Conservation (phyloP, 768 basidiomycete species). For the Boletus reticuloceps region DNA sequence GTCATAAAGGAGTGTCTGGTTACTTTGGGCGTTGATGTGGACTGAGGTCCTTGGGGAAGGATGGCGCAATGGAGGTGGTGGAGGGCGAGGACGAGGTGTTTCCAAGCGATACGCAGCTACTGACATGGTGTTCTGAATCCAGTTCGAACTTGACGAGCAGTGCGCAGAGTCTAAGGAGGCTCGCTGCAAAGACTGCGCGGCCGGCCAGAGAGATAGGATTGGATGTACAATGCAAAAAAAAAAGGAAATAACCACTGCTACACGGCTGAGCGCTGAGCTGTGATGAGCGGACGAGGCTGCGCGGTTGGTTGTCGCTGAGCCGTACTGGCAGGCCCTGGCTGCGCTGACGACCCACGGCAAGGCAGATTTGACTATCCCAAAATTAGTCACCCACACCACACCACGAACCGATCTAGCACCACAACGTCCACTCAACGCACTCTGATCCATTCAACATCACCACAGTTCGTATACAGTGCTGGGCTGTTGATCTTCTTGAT, state of each 20-base stretch:
- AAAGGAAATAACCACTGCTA: slow-evolving; percentile 2
- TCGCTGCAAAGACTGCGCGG: slow-evolving; percentile 5
- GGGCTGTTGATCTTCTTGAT: not conserved
- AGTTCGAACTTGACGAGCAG: slow-evolving; percentile 29
- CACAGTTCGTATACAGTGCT: too few species aligned
- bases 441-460: not conserved
- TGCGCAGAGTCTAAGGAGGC: not conserved
- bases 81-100: slow-evolving; percentile 55
- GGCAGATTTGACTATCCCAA: slow-evolving; percentile 17
- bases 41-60: slow-evolving; percentile 45
- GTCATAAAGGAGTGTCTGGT: slow-evolving; percentile 73
- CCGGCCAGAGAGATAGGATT: slow-evolving; percentile 12
- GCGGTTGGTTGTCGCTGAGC: slow-evolving; percentile 26
- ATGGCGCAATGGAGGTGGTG: slow-evolving; percentile 58
- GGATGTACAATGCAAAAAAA: slow-evolving; percentile 22
- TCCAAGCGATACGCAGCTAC: slow-evolving; percentile 63
- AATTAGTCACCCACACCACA: too few species aligned
- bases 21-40: slow-evolving; percentile 41
- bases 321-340: slow-evolving; percentile 23
- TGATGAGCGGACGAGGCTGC: slow-evolving; percentile 9
- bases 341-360: slow-evolving; percentile 31
- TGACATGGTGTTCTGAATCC: slow-evolving; percentile 48
- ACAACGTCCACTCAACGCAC: not conserved
- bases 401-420: too few species aligned
- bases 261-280: not conserved